Base-by-base conservation (phyloP, 257 asterid genomes). In the Marsdenia floribunda region DNA sequence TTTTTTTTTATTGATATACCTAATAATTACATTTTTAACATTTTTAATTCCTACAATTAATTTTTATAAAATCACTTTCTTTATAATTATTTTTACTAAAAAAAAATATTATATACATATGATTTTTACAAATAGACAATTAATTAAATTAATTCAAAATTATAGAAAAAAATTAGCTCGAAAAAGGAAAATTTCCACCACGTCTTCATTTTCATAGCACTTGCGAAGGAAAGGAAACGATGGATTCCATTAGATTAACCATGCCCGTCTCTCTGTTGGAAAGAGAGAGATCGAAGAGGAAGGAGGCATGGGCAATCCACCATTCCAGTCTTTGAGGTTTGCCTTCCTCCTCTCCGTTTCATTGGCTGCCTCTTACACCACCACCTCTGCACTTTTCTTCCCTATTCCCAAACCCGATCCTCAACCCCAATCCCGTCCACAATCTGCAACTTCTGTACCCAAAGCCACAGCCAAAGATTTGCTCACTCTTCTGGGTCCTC, bases 401-500 rank as follows among this genome's bases (percentile, higher is more conserved):
- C 50, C 67, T 18, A 81, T 67, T 52, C 80, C 68, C 77, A 65
- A 73, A 37, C 22, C 72, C 70, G 68, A 55, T 40, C 24, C 38
- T 57, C 21, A 80, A 70, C 54, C 80, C 70, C 76, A 60, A 73
- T 24, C 73, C 70, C 71, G 50, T 33, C 26, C 82, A 35, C 66
- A 66, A 5, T 12, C 86, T n/a, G 21, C 38, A 70, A 16, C 18
- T 52, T 50, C 77, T 33, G 66, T 52, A 54, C 89, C 85, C 57
- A 90, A 85, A 76, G 98, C 98, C 76, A 87, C 92, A 22, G 82
- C 77, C 75, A 82, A 91, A 18, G 98, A 91, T 81, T 79, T 93
- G 79, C 90, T 93, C 16, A 73, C 94, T 58, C 88, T 91, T 42
- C 87, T 93, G 61, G 97, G 97, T 78, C 70, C 98, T 44, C 83